Conservation (phyloP, 495 filamentous ascomycete species). For the Hyphodiscus hymeniophilus region DNA sequence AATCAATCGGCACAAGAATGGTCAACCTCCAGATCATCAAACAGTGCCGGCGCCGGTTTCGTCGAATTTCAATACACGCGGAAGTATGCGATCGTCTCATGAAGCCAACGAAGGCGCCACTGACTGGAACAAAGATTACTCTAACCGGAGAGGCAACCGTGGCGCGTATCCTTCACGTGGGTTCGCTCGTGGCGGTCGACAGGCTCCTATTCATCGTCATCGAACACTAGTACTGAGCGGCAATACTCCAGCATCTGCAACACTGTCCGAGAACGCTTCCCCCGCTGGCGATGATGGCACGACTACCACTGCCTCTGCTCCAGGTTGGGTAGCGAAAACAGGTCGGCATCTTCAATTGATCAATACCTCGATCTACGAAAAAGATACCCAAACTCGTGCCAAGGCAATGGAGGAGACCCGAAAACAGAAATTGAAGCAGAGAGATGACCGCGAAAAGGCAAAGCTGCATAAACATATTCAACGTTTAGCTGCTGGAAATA, state of each 20-base stretch:
- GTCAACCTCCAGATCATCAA: conserved; percentile 9
- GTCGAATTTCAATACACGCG: conserved; percentile 2
- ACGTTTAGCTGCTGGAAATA: conserved; percentile 26
- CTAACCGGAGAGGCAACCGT: conserved; percentile 14
- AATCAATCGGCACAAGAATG: conserved; percentile 73
- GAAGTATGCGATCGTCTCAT: conserved; percentile 10
- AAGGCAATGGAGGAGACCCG: conserved; percentile 68
- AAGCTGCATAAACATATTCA: conserved; percentile 42
- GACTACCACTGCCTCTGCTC: not conserved
- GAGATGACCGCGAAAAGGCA: conserved; percentile 56
- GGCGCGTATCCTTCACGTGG: conserved; percentile 31
- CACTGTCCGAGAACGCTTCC: conserved; percentile 26
- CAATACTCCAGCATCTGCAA: conserved; percentile 21
- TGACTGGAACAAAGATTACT: conserved; percentile 17
- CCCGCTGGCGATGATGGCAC: conserved; percentile 2
- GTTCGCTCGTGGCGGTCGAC: conserved; percentile 33
- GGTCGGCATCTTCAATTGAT: conserved; percentile 87
- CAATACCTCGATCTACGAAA: conserved; percentile 74
- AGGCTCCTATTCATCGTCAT: conserved; percentile 50
- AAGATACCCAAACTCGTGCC: conserved; percentile 58
- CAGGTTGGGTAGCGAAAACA: conserved; percentile 65
- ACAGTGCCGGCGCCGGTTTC: not conserved
- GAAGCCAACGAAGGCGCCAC: conserved; percentile 2
- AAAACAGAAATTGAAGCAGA: conserved; percentile 48
- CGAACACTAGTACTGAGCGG: conserved; percentile 67